These are phyloP conservation scores for Aspergillus funiculosus DNA, from an alignment of 495 filamentous ascomycete species.

Conservation along the genomic window DNA sequence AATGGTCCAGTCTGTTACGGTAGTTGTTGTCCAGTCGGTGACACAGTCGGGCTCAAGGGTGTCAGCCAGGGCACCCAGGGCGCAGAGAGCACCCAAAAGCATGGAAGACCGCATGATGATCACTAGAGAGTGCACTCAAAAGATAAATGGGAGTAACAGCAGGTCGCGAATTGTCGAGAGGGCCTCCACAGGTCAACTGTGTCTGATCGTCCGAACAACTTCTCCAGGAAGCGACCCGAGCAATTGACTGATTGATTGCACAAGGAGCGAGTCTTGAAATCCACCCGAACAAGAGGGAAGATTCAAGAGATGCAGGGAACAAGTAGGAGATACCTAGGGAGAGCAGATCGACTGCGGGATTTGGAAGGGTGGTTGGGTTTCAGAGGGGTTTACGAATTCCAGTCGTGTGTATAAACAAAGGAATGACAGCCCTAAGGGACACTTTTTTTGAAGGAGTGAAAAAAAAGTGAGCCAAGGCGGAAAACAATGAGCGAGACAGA, in stretches of 20 bases:
- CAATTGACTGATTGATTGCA: constrained; percentile 11
- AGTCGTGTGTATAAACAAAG: constrained; percentile 23
- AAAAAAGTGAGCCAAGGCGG: constrained; percentile 27
- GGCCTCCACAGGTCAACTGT: constrained; percentile 29
- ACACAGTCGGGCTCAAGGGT: constrained; percentile 48
- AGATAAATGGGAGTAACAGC: no score
- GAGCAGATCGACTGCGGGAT: constrained; percentile 39
- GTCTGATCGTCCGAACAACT: constrained; percentile 24
- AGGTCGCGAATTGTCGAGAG: constrained; percentile 11
- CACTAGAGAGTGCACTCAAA: constrained; percentile 8
- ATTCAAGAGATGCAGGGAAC: constrained; percentile 2
- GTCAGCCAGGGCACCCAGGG: constrained; percentile 54
- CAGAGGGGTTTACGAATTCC: constrained; percentile 18
- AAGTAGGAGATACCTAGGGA: constrained; percentile 7
- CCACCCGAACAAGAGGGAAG: constrained; percentile 1
- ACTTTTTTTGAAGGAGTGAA: constrained; percentile 38
- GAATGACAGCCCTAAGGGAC: constrained; percentile 35
- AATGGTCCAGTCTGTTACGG: constrained; percentile 50
- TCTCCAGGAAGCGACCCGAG: constrained; percentile 38
- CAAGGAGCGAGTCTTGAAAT: constrained; percentile 8
- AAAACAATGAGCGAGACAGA: constrained; percentile 20
- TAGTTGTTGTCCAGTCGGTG: constrained; percentile 52
- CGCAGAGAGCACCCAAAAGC: constrained; percentile 56
- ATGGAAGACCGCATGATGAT: constrained; percentile 64
- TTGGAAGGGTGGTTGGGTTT: constrained; percentile 2